phyloP scores from a whole-genome alignment of 202 grass and related monocot species.

The Zoysia matrella region DNA sequence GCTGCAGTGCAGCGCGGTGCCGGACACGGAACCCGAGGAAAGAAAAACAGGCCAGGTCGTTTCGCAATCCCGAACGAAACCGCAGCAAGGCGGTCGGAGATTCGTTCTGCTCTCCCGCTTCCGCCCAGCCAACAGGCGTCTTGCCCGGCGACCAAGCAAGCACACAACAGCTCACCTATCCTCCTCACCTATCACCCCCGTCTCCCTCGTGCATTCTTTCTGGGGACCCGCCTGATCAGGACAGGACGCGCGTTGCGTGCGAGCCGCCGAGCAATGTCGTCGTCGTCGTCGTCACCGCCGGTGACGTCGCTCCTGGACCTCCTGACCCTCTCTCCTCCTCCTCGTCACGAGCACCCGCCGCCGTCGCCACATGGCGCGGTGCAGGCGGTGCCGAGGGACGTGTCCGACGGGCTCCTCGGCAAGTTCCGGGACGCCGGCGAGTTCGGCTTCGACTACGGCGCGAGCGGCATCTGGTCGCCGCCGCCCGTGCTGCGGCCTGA shows the following conservation, averaged over 20 bases:
- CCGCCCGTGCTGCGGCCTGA: constrained; percentile 49
- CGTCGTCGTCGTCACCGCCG: constrained; percentile 11
- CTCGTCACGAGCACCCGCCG: not conserved
- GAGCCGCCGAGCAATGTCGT: too few relatives aligned
- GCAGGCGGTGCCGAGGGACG: constrained; percentile 69
- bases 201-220: constrained; percentile 42
- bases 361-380: not conserved
- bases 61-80: constrained; percentile 21
- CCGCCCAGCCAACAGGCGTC: constrained; percentile 12
- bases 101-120: constrained; percentile 39
- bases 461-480: constrained; percentile 88
- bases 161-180: constrained; percentile 54
- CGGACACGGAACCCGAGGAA: too few relatives aligned
- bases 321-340: constrained; percentile 30
- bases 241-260: not conserved
- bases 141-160: constrained; percentile 57
- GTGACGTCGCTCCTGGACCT: constrained; percentile 49
- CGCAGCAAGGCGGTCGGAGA: constrained; percentile 28
- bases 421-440: constrained; percentile 81
- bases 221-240: constrained; percentile 9
- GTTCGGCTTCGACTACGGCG: constrained; percentile 82
- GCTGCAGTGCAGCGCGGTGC: too few relatives aligned
- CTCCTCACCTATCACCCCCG: not conserved
- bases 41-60: not conserved
- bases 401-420: constrained; percentile 70